Conservation (phyloP, 129 eudicot species). For the Pittosporum tobira region DNA sequence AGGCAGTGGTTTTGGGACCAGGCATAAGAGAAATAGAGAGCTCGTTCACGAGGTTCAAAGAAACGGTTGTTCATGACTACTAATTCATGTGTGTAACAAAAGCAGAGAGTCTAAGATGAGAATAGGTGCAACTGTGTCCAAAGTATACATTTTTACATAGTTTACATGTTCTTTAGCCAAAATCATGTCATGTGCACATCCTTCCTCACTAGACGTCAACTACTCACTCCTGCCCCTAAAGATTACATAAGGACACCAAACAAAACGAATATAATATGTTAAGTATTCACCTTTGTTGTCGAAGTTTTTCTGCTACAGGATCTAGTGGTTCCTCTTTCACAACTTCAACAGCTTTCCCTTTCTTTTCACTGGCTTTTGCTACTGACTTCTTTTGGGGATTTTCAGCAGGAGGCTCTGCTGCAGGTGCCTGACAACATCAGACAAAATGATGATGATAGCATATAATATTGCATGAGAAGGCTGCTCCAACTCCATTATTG, state of each 20-base stretch:
- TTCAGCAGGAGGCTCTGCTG: conserved; percentile 37
- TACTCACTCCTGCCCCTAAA: background rate
- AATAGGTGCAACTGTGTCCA: no score
- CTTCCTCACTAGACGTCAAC: no score
- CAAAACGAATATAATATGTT: background rate
- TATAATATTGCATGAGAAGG: background rate
- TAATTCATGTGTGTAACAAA: no score
- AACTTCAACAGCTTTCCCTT: conserved; percentile 57
- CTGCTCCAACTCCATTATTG: no score
- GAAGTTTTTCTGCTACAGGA: conserved; percentile 83
- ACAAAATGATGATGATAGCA: background rate
- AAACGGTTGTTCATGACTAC: no score
- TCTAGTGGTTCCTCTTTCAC: conserved; percentile 53
- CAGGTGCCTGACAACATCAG: conserved; percentile 41
- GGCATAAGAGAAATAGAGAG: no score
- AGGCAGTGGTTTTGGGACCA: no score
- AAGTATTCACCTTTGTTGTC: conserved; percentile 67
- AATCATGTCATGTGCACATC: background rate
- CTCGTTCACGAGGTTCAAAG: no score
- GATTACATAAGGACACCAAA: background rate
- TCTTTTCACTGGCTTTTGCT: conserved; percentile 48
- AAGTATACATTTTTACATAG: no score
- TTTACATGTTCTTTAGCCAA: no score
- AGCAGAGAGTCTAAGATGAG: no score
- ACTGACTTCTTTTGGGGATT: conserved; percentile 54